phyloP scores from a whole-genome alignment of 140 eudicot genomes.

The Oenanthe javanica region DNA sequence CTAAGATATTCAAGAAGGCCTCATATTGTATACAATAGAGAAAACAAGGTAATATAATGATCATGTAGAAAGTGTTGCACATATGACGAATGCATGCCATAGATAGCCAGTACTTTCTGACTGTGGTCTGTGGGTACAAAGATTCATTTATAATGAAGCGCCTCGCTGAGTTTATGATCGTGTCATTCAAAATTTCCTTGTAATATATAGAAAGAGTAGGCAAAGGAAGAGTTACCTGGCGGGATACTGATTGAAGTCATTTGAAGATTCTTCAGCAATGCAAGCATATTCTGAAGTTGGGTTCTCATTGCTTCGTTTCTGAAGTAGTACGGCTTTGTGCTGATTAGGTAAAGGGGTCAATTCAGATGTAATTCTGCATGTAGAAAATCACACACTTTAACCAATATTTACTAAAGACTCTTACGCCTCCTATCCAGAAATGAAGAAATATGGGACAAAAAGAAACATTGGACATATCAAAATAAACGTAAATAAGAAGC shows the following conservation, averaged over 20 bases:
- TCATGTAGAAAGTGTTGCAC: neutral
- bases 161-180: neutral
- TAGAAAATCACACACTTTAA: constrained; percentile 2
- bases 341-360: constrained; percentile 38
- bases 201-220: neutral
- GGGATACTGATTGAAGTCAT: constrained; percentile 32
- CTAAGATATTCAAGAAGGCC: neutral
- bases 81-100: neutral
- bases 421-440: neutral
- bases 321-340: constrained; percentile 27
- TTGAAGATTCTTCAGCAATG: constrained; percentile 38
- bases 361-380: constrained; percentile 58
- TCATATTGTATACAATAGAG: neutral
- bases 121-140: neutral
- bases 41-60: neutral
- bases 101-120: neutral
- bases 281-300: constrained; percentile 30
- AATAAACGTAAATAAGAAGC: neutral
- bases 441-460: neutral
- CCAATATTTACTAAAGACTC: neutral
- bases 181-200: neutral
- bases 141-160: neutral
- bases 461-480: neutral
- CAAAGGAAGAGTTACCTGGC: constrained; percentile 23
- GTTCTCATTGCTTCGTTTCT: constrained; percentile 35